These are phyloP conservation scores for Salpingoeca rosetta DNA, from an alignment of 78 protist genomes.

Conservation along the genomic window DNA sequence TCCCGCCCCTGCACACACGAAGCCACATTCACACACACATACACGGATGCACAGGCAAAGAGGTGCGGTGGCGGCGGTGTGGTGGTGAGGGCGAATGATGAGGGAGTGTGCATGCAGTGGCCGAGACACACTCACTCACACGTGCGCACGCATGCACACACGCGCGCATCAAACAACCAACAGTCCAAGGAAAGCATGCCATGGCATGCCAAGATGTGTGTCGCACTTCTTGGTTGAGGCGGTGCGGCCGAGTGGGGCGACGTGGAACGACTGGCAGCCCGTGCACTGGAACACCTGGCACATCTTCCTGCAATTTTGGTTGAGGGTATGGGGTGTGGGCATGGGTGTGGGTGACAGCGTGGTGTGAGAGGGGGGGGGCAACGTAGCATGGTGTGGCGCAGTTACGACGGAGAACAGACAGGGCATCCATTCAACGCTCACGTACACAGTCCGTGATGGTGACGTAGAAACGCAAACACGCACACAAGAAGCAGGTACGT, in stretches of 20 bases:
- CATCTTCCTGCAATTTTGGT: constrained; percentile 2
- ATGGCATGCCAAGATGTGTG: too few relatives aligned
- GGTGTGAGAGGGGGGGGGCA: neutral
- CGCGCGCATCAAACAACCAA: too few relatives aligned
- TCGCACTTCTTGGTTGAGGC: neutral
- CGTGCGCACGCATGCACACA: too few relatives aligned
- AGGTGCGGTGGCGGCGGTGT: neutral
- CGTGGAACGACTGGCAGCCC: constrained; percentile 60
- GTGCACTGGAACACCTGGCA: constrained; percentile 59
- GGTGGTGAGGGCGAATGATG: neutral
- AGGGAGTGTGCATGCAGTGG: too few relatives aligned
- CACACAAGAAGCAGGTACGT: neutral
- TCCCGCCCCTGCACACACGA: too few relatives aligned
- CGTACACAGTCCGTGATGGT: neutral
- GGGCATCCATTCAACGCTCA: neutral
- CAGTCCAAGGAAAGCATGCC: too few relatives aligned
- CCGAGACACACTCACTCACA: too few relatives aligned
- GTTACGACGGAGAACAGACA: too few relatives aligned
- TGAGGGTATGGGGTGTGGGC: too few relatives aligned
- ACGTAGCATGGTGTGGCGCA: neutral
- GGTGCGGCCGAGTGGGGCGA: constrained; percentile 55
- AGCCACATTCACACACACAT: too few relatives aligned
- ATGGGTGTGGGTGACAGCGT: too few relatives aligned
- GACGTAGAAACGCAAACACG: neutral
- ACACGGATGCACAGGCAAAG: too few relatives aligned